Conservation (phyloP, 2,329 filamentous ascomycete genomes). For the Pseudogymnoascus sp. region DNA sequence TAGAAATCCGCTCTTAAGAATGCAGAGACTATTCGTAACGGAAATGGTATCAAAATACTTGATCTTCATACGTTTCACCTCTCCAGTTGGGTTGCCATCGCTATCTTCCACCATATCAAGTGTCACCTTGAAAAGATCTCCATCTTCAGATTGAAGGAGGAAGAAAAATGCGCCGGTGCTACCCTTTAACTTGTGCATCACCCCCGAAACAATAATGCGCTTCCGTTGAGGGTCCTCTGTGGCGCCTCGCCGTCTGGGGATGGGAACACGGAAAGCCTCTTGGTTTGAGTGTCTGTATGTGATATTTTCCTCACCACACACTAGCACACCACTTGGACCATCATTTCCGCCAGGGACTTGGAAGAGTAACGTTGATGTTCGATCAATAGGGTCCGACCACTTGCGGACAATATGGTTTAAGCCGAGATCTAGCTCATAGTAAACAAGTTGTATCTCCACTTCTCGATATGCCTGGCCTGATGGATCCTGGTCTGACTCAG, state of each 20-base stretch:
- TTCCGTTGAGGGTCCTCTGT: slow-evolving; percentile 91
- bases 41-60: slow-evolving; percentile 98
- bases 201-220: slow-evolving; percentile 75
- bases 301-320: slow-evolving; percentile 88
- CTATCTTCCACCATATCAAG: slow-evolving; percentile 83
- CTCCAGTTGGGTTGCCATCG: slow-evolving; percentile 66
- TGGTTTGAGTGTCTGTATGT: slow-evolving; percentile 94
- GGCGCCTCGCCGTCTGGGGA: slow-evolving; percentile 76
- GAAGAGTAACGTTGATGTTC: slow-evolving; percentile 80
- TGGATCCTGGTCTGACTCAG: slow-evolving; percentile 81
- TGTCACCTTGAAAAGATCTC: slow-evolving; percentile 95
- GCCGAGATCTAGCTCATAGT: slow-evolving; percentile 94
- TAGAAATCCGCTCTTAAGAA: slow-evolving; percentile 90
- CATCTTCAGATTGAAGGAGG: slow-evolving; percentile 88
- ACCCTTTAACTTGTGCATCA: slow-evolving; percentile 93
- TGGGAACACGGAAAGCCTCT: slow-evolving; percentile 77
- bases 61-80: slow-evolving; percentile 77
- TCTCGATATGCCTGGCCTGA: slow-evolving; percentile 74
- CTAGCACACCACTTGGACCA: slow-evolving; percentile 87
- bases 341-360: slow-evolving; percentile 91
- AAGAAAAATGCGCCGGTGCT: slow-evolving; percentile 88
- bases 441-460: slow-evolving; percentile 82
- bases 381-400: slow-evolving; percentile 90
- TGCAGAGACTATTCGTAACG: slow-evolving; percentile 76
- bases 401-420: slow-evolving; percentile 94